phyloP scores from a whole-genome alignment of 768 basidiomycete species.

The Russula dissimulans region DNA sequence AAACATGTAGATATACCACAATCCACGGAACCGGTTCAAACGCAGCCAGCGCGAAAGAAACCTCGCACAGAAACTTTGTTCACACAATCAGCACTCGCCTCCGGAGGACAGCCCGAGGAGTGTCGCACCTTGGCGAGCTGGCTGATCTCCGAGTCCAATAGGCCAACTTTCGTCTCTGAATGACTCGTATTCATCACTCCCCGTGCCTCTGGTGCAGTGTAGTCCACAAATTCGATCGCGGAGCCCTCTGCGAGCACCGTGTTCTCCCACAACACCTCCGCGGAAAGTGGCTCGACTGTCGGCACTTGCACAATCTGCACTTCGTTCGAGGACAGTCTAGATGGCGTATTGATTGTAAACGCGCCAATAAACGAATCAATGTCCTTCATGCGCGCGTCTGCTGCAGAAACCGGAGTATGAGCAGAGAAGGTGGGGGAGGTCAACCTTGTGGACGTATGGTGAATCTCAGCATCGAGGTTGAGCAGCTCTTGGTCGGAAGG shows the following conservation, averaged over 20 bases:
- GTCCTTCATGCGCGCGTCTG: conserved; percentile 93
- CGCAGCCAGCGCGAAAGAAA: conserved; percentile 55
- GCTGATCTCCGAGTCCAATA: conserved; percentile 92
- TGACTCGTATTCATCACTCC: conserved; percentile 99
- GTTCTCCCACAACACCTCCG: conserved; percentile 93
- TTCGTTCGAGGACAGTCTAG: conserved; percentile 26
- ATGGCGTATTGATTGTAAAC: conserved; percentile 60
- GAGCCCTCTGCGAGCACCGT: conserved; percentile 94
- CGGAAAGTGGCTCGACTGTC: conserved; percentile 76
- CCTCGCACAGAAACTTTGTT: conserved; percentile 81
- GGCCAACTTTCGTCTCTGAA: conserved; percentile 88
- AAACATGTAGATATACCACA: too few species aligned
- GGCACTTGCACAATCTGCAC: conserved; percentile 32
- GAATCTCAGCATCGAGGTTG: conserved; percentile 45
- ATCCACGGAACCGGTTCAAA: too few species aligned
- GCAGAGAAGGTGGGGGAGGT: not conserved
- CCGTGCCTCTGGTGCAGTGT: conserved; percentile 89
- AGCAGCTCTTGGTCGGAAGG: not conserved
- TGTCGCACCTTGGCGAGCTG: conserved; percentile 75
- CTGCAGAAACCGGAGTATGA: conserved; percentile 31
- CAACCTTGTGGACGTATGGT: conserved; percentile 42
- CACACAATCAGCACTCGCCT: not conserved
- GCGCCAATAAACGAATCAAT: conserved; percentile 94
- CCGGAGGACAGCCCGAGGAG: not conserved
- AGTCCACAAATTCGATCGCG: conserved; percentile 86